These are phyloP conservation scores for Thalassiosira exigua DNA, from an alignment of 352 stramenopile species.

Conservation along the genomic window DNA sequence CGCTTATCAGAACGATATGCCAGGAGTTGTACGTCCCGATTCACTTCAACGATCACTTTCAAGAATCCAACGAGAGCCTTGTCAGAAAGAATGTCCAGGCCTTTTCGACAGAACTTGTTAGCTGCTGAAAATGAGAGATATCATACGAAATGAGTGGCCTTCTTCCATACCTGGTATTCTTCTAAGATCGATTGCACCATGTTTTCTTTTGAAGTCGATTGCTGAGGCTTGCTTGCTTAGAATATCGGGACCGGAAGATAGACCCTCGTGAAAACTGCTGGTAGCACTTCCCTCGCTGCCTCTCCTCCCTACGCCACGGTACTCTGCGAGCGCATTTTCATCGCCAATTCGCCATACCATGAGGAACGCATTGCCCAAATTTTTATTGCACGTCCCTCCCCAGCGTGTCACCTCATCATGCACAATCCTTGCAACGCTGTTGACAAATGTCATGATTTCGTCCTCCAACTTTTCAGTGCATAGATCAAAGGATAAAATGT, in stretches of 20 bases:
- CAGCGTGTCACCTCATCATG: slow-evolving; percentile 86
- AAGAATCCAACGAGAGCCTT: slow-evolving; percentile 94
- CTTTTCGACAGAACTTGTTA: slow-evolving; percentile 44
- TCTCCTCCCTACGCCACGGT: slow-evolving; percentile 42
- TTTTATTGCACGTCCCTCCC: slow-evolving; percentile 86
- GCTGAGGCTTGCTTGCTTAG: too few relatives aligned
- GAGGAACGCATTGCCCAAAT: slow-evolving; percentile 92
- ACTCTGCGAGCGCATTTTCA: slow-evolving; percentile 62
- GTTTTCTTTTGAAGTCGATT: too few relatives aligned
- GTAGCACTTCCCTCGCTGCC: slow-evolving; percentile 24
- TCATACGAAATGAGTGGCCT: too few relatives aligned
- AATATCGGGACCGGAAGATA: background rate
- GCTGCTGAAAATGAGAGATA: background rate
- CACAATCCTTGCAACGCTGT: slow-evolving; percentile 95
- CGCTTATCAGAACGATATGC: slow-evolving; percentile 76
- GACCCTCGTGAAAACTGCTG: background rate
- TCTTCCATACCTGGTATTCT: slow-evolving; percentile 61
- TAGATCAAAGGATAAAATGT: slow-evolving; percentile 96
- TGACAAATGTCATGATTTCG: slow-evolving; percentile 97
- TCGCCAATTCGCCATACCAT: slow-evolving; percentile 90
- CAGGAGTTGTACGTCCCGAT: slow-evolving; percentile 86
- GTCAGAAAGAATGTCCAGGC: slow-evolving; percentile 89
- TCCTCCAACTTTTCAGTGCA: slow-evolving; percentile 91
- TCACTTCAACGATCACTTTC: slow-evolving; percentile 91
- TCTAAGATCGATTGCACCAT: slow-evolving; percentile 41